phyloP scores from a whole-genome alignment of 2,329 filamentous ascomycete species.

The Sarocladium brachiariae region DNA sequence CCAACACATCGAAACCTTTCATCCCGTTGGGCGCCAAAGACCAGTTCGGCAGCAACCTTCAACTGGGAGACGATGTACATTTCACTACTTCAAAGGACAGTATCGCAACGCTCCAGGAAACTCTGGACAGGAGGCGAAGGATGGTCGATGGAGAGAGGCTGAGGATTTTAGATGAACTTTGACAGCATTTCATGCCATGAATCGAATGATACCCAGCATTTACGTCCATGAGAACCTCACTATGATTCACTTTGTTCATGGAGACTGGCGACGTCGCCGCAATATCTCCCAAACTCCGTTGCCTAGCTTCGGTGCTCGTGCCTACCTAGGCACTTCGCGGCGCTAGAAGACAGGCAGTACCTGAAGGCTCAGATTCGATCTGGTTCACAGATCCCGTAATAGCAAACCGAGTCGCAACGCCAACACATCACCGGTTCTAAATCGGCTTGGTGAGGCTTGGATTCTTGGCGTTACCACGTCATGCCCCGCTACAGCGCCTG shows the following conservation, averaged over 20 bases:
- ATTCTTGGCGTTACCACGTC: conserved; percentile 4
- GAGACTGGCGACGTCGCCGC: too few relatives aligned
- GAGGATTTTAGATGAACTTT: conserved; percentile 41
- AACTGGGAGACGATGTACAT: not conserved
- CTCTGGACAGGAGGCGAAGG: conserved; percentile 21
- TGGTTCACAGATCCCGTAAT: too few relatives aligned
- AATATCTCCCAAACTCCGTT: not conserved
- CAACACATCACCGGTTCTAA: not conserved
- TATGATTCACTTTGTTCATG: too few relatives aligned
- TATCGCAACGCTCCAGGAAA: conserved; percentile 15
- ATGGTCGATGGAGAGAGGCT: conserved; percentile 29
- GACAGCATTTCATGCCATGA: conserved; percentile 11
- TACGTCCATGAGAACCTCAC: not conserved
- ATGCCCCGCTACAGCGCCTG: conserved; percentile 5
- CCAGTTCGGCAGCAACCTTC: not conserved
- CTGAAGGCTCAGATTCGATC: too few relatives aligned
- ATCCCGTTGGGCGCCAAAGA: conserved; percentile 17
- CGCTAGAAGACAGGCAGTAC: too few relatives aligned
- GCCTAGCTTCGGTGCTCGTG: too few relatives aligned
- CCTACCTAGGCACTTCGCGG: too few relatives aligned
- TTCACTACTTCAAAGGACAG: not conserved
- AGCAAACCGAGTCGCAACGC: not conserved
- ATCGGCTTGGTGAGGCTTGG: conserved; percentile 5
- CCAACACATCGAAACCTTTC: conserved; percentile 12
- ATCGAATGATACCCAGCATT: not conserved